These are phyloP conservation scores for Nicotiana paniculata DNA, from an alignment of 257 asterid species.

Conservation along the genomic window DNA sequence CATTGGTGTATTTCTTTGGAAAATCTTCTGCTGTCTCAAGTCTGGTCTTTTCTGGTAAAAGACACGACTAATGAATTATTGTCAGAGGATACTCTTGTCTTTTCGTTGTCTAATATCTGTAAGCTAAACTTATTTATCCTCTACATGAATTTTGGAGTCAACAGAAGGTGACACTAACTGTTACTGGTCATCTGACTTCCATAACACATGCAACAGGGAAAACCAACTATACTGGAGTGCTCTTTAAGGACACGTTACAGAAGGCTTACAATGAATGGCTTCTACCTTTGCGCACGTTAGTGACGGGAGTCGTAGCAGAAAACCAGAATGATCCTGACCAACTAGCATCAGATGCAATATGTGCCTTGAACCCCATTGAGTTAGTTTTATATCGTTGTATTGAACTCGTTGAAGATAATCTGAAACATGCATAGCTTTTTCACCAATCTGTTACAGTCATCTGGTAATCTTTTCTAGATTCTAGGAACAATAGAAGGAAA, in stretches of 20 bases:
- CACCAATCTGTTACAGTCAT: not conserved
- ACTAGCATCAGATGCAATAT: conserved; percentile 24
- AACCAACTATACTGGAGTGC: conserved; percentile 53
- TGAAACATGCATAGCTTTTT: conserved; percentile 23
- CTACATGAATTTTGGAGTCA: not conserved
- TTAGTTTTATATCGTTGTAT: conserved; percentile 71
- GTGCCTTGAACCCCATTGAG: conserved; percentile 69
- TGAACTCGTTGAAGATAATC: conserved; percentile 62
- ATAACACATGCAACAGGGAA: conserved; percentile 45
- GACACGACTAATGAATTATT: not conserved
- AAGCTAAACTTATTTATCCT: not conserved
- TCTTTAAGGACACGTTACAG: conserved; percentile 43
- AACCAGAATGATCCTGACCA: conserved; percentile 23
- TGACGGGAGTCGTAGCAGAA: conserved; percentile 36
- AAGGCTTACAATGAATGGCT: conserved; percentile 65
- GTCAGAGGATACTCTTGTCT: not conserved
- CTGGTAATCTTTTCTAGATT: not conserved
- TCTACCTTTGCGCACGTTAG: conserved; percentile 71
- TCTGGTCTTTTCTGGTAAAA: not conserved
- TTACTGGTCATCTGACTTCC: not conserved
- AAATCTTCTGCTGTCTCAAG: not conserved
- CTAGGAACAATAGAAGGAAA: not conserved
- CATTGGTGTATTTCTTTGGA: not conserved
- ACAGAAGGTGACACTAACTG: not conserved
- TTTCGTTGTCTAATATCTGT: not conserved